These are phyloP conservation scores for Talaromyces amestolkiae DNA, from an alignment of 2,329 filamentous ascomycete species.

Conservation along the genomic window DNA sequence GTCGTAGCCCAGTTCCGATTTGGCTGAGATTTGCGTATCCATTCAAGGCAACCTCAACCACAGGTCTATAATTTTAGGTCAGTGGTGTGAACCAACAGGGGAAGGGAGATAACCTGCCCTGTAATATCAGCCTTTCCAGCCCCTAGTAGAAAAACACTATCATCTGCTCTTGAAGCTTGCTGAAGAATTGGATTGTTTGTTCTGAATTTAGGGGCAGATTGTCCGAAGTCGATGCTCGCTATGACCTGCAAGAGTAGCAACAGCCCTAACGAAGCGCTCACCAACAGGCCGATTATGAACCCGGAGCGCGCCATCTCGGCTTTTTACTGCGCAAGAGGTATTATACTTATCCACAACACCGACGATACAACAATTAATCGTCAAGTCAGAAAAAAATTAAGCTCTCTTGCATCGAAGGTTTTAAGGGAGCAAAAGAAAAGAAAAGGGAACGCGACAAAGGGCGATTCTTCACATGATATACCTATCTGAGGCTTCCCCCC, in stretches of 20 bases:
- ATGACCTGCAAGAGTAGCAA: conserved; percentile 35
- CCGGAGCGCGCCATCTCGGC: conserved; percentile 30
- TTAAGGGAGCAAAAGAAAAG: neutral
- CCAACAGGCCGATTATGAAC: conserved; percentile 27
- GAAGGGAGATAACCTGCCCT: conserved; percentile 47
- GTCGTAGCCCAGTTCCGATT: conserved; percentile 76
- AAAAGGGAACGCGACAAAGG: neutral
- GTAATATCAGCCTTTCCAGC: conserved; percentile 72
- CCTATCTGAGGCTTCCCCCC: neutral
- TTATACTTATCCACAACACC: neutral
- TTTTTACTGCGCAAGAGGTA: neutral
- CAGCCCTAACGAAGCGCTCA: conserved; percentile 27
- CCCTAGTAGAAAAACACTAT: conserved; percentile 60
- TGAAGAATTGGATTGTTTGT: neutral
- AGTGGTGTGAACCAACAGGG: neutral
- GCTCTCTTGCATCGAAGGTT: neutral
- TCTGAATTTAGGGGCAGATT: neutral
- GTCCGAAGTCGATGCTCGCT: conserved; percentile 22
- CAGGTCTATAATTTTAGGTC: conserved; percentile 54
- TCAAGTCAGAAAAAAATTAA: neutral
- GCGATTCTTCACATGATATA: neutral
- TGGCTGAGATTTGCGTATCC: conserved; percentile 87
- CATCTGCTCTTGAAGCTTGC: conserved; percentile 16
- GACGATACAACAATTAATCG: neutral
- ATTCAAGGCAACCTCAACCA: conserved; percentile 87